Conservation (phyloP, 106 monocot species). For the Apostasia ramifera region DNA sequence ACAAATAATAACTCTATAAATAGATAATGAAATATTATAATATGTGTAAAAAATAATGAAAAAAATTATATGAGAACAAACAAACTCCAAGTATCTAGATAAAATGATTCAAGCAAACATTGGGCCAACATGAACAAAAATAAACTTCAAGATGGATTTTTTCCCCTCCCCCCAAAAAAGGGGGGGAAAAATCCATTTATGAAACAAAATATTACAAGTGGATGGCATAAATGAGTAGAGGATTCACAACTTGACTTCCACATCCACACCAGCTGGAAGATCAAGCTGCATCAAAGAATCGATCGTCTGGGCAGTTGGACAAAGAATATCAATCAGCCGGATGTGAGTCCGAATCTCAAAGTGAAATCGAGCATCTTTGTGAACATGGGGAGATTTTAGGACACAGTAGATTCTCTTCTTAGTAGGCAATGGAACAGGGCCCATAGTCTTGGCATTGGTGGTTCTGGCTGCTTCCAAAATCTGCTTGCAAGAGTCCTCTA, state of each 20-base stretch:
- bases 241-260: conserved; percentile 93
- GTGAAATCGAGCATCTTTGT: conserved; percentile 94
- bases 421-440: conserved; percentile 85
- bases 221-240: not conserved
- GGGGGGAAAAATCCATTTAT: no score
- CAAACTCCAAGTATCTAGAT: no score
- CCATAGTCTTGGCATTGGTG: conserved; percentile 92
- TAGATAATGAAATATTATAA: no score
- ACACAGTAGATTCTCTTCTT: conserved; percentile 88
- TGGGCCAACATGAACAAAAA: no score
- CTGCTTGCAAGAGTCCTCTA: conserved; percentile 97
- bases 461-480: conserved; percentile 85
- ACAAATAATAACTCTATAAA: no score
- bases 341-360: conserved; percentile 94
- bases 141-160: no score
- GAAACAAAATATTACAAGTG: no score
- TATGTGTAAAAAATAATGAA: no score
- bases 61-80: no score
- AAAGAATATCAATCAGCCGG: conserved; percentile 71
- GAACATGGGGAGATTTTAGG: conserved; percentile 91
- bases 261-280: conserved; percentile 93
- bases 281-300: conserved; percentile 91
- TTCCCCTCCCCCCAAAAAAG: no score
- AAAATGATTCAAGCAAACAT: no score
- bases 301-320: conserved; percentile 86